Conservation (phyloP, 106 monocot genomes). For the Vanilla planifolia region DNA sequence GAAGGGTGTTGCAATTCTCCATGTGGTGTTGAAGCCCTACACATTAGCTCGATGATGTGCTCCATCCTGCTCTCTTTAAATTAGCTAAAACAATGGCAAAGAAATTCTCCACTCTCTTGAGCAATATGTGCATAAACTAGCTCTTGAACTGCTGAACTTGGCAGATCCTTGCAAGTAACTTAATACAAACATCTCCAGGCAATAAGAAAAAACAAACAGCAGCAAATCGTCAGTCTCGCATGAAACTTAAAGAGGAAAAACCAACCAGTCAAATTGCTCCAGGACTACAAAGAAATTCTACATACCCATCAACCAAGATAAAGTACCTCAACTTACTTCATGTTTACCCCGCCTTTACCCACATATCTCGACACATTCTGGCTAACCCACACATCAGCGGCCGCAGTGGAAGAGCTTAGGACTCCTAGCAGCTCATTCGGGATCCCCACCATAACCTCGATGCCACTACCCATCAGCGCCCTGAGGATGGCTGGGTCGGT, state of each 20-base stretch:
- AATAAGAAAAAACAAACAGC: no score
- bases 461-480: slow-evolving; percentile 75
- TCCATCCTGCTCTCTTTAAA: no score
- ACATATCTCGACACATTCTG: slow-evolving; percentile 73
- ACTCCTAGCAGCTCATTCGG: slow-evolving; percentile 64
- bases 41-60: no score
- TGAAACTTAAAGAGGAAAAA: background rate
- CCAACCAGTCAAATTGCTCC: background rate
- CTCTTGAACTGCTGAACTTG: no score
- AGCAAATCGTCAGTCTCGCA: background rate
- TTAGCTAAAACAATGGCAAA: no score
- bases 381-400: slow-evolving; percentile 59
- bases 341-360: slow-evolving; percentile 64
- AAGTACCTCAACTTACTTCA: slow-evolving; percentile 40
- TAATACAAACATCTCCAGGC: no score
- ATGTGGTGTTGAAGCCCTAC: no score
- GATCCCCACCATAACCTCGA: slow-evolving; percentile 87
- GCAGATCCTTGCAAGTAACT: no score
- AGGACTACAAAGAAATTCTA: no score
- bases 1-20: no score
- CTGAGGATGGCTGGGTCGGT: slow-evolving; percentile 51
- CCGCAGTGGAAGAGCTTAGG: slow-evolving; percentile 41
- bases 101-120: no score
- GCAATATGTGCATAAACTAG: no score
- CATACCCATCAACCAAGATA: background rate